phyloP scores from a whole-genome alignment of 179 eudicot species.

The Sideroxylon spinosum region DNA sequence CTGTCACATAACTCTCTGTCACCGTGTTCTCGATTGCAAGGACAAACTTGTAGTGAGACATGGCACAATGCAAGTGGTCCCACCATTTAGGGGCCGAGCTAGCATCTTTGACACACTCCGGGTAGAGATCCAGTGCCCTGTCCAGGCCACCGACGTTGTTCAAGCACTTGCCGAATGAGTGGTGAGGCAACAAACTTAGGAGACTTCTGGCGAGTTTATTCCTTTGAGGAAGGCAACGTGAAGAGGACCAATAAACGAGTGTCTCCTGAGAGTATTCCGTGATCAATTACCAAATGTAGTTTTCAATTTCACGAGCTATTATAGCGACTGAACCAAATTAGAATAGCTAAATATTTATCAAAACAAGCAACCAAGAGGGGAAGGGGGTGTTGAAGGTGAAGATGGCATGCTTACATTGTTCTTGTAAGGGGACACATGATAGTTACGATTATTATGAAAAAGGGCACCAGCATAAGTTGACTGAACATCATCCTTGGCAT shows the following conservation, averaged over 20 bases:
- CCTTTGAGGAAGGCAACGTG: slow-evolving; percentile 79
- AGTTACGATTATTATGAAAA: slow-evolving; percentile 89
- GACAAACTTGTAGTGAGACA: slow-evolving; percentile 94
- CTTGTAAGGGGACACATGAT: slow-evolving; percentile 58
- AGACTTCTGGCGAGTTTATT: slow-evolving; percentile 62
- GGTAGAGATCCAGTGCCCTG: slow-evolving; percentile 74
- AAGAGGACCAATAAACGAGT: slow-evolving; percentile 95
- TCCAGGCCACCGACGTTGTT: slow-evolving; percentile 92
- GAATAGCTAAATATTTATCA: not conserved
- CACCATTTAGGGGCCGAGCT: slow-evolving; percentile 73
- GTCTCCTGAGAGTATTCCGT: slow-evolving; percentile 45
- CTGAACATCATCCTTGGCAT: slow-evolving; percentile 93
- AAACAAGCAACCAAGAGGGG: not conserved
- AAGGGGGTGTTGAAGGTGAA: not conserved
- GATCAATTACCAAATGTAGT: not conserved
- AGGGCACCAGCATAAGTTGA: slow-evolving; percentile 92
- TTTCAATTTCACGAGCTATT: not conserved
- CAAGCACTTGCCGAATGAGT: slow-evolving; percentile 95
- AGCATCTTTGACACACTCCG: slow-evolving; percentile 61
- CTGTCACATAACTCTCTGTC: slow-evolving; percentile 94
- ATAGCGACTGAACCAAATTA: not conserved
- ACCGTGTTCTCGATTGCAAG: slow-evolving; percentile 89
- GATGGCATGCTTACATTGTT: slow-evolving; percentile 54
- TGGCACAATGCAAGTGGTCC: slow-evolving; percentile 96
- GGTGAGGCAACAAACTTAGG: slow-evolving; percentile 64